phyloP scores from a whole-genome alignment of 352 stramenopile species.

The Pythium periplocum region DNA sequence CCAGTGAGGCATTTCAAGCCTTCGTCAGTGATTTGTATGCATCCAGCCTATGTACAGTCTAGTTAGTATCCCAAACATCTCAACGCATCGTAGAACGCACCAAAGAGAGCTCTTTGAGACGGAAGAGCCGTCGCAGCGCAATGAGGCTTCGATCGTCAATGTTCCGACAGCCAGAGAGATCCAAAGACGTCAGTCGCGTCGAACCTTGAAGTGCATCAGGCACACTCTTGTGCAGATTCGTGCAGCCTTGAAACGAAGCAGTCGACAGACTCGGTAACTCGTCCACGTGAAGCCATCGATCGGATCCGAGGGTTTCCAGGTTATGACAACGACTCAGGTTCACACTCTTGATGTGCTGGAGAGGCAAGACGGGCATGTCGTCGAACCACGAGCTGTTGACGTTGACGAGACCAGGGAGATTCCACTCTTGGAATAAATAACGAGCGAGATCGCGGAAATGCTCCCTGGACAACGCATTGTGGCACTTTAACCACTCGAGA shows the following conservation, averaged over 20 bases:
- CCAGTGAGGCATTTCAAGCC: conserved; percentile 40
- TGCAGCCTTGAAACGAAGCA: conserved; percentile 50
- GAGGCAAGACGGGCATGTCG: conserved; percentile 26
- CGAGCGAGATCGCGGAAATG: conserved; percentile 50
- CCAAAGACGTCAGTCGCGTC: conserved; percentile 41
- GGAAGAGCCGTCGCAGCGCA: conserved; percentile 26
- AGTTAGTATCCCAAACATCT: background rate
- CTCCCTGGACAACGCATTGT: conserved; percentile 46
- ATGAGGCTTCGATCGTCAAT: conserved; percentile 54
- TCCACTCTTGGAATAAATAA: conserved; percentile 59
- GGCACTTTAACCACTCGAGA: conserved; percentile 45
- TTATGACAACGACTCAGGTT: conserved; percentile 51
- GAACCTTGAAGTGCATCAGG: conserved; percentile 57
- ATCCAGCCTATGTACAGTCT: conserved; percentile 31
- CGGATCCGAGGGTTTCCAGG: conserved; percentile 43
- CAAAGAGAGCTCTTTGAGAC: conserved; percentile 47
- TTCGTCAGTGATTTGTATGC: conserved; percentile 41
- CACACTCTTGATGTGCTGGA: conserved; percentile 52
- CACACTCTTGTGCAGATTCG: conserved; percentile 30
- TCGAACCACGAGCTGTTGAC: conserved; percentile 70
- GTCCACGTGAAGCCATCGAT: conserved; percentile 25
- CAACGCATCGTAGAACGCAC: conserved; percentile 20
- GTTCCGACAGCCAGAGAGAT: conserved; percentile 53
- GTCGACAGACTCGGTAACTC: conserved; percentile 46
- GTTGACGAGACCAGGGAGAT: conserved; percentile 35